Evolutionary conservation across 2,329 filamentous ascomycete species (phyloP).

Genomic region (Aspergillus tubingensis): DNA sequence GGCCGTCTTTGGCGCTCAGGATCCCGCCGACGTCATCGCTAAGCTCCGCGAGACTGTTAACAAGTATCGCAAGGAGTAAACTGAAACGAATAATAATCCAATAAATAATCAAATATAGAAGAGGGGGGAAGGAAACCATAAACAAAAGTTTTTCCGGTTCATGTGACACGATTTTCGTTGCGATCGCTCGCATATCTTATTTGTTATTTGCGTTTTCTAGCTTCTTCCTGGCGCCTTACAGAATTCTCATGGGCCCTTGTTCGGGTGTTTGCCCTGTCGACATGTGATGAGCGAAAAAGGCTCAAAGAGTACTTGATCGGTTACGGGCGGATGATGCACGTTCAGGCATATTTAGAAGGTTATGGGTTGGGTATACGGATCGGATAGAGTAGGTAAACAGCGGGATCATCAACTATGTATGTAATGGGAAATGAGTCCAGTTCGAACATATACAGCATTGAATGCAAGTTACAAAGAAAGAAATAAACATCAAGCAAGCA

Average conservation of each 20-base stretch:
- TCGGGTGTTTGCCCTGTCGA: background rate
- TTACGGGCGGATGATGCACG: background rate
- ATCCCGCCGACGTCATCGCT: constrained; percentile 84
- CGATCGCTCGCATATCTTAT: background rate
- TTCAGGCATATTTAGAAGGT: background rate
- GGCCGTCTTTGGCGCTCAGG: constrained; percentile 89
- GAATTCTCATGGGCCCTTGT: background rate
- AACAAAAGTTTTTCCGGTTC: background rate
- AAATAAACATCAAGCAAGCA: background rate
- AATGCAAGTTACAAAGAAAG: constrained; percentile 6
- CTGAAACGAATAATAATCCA: background rate
- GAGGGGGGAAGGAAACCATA: background rate
- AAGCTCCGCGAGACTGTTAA: constrained; percentile 79
- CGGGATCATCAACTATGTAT: background rate
- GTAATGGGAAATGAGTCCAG: background rate
- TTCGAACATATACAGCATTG: constrained; percentile 6
- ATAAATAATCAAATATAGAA: background rate
- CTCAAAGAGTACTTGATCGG: background rate
- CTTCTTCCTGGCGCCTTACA: background rate
- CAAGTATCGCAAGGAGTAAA: constrained; percentile 45
- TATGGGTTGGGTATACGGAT: background rate
- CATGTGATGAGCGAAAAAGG: background rate
- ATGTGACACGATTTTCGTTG: constrained; percentile 10
- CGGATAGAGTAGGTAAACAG: background rate
- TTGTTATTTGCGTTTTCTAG: background rate